Evolutionary conservation across 495 filamentous ascomycete species (phyloP).

Genomic region (Talaromyces wortmannii): DNA sequence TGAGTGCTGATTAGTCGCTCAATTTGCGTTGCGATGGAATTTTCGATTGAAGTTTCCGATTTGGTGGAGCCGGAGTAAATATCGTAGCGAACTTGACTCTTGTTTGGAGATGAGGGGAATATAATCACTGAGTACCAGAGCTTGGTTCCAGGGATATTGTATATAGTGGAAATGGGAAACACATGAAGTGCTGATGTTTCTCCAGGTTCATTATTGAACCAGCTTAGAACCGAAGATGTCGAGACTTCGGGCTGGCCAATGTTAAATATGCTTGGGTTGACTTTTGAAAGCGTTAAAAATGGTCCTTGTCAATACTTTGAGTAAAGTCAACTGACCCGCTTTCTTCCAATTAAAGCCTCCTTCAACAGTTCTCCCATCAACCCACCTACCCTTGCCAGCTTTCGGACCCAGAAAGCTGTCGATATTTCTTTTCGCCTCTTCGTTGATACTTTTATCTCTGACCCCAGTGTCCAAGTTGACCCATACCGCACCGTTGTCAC

Average conservation of each 20-base stretch:
- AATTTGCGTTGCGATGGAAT: background rate
- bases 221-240: background rate
- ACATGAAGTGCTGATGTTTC: background rate
- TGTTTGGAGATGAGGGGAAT: constrained; percentile 11
- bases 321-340: constrained; percentile 11
- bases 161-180: constrained; percentile 13
- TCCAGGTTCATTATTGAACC: background rate
- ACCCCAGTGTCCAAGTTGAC: constrained; percentile 32
- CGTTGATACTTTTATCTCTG: background rate
- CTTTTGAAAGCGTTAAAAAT: constrained; percentile 1
- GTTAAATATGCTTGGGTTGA: constrained; percentile 1
- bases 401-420: constrained; percentile 4
- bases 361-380: constrained; percentile 27
- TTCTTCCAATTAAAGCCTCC: constrained; percentile 42
- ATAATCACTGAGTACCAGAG: constrained; percentile 13
- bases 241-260: background rate
- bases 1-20: background rate
- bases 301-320: background rate
- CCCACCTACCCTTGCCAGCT: constrained; percentile 13
- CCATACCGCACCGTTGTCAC: constrained; percentile 26
- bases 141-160: constrained; percentile 5
- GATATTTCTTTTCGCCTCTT: constrained; percentile 9
- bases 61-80: constrained; percentile 6
- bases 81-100: constrained; percentile 15
- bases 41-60: background rate